phyloP scores from a whole-genome alignment of 495 filamentous ascomycete genomes.

The Lindgomyces ingoldianus region DNA sequence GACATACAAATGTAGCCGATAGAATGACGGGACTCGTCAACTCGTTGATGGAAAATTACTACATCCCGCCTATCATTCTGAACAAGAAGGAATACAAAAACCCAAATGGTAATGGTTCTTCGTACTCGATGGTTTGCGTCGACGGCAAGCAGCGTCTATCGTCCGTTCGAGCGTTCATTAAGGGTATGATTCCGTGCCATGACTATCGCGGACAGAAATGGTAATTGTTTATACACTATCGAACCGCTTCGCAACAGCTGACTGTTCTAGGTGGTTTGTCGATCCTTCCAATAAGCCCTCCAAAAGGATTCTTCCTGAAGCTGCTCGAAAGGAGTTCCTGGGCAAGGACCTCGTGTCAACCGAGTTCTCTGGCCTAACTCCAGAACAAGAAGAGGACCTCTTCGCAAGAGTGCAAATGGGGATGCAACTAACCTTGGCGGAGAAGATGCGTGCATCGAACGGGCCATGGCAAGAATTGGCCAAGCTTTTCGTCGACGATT shows the following conservation, averaged over 20 bases:
- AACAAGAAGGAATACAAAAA: slow-evolving; percentile 42
- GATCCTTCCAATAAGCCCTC: slow-evolving; percentile 18
- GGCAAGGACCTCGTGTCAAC: slow-evolving; percentile 47
- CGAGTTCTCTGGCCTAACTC: slow-evolving; percentile 46
- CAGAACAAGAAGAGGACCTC: slow-evolving; percentile 52
- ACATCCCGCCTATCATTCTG: slow-evolving; percentile 55
- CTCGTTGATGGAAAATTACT: slow-evolving; percentile 52
- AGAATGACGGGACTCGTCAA: slow-evolving; percentile 46
- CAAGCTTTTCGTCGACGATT: slow-evolving; percentile 48
- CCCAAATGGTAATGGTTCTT: slow-evolving; percentile 20
- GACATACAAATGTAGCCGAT: slow-evolving; percentile 10
- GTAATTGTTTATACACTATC: slow-evolving; percentile 17
- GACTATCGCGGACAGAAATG: slow-evolving; percentile 45
- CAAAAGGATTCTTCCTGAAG: slow-evolving; percentile 35
- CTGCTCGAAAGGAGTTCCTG: slow-evolving; percentile 43
- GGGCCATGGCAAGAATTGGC: slow-evolving; percentile 52
- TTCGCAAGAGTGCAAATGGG: slow-evolving; percentile 54
- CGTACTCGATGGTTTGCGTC: slow-evolving; percentile 44
- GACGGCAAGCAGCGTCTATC: slow-evolving; percentile 57
- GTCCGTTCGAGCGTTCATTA: slow-evolving; percentile 50
- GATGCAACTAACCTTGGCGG: slow-evolving; percentile 50
- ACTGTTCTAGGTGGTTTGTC: slow-evolving; percentile 20
- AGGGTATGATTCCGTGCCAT: slow-evolving; percentile 48
- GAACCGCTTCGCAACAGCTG: not conserved
- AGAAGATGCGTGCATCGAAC: slow-evolving; percentile 52